Conservation (phyloP, 345 rosid species). For the Gossypium bickii region DNA sequence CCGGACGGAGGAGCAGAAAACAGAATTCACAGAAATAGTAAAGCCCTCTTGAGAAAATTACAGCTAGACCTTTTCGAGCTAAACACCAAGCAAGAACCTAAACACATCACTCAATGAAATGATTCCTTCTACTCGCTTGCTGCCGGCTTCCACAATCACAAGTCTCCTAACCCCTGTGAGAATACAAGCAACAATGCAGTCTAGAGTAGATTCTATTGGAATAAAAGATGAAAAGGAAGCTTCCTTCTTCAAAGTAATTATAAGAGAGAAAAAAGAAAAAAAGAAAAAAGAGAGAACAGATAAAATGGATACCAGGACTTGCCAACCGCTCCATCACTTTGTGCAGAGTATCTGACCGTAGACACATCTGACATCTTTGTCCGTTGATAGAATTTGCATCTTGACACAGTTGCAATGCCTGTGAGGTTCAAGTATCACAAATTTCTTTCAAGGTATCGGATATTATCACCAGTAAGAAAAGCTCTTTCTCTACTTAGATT, state of each 20-base stretch:
- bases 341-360: conserved; percentile 64
- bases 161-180: conserved; percentile 62
- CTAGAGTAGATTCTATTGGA: background rate
- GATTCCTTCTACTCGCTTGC: conserved; percentile 85
- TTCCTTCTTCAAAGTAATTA: background rate
- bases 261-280: background rate
- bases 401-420: conserved; percentile 83
- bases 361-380: conserved; percentile 86
- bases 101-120: conserved; percentile 70
- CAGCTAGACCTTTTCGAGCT: conserved; percentile 8
- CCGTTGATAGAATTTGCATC: conserved; percentile 55
- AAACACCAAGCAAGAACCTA: conserved; percentile 59
- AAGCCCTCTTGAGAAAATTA: conserved; percentile 6
- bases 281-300: background rate
- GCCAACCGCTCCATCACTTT: conserved; percentile 85
- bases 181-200: conserved; percentile 6
- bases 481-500: background rate
- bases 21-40: background rate
- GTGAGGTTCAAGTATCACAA: background rate
- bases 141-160: conserved; percentile 76
- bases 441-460: background rate
- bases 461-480: background rate
- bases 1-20: background rate
- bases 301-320: conserved; percentile 45
- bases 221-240: background rate